Evolutionary conservation across 2,329 filamentous ascomycete genomes (phyloP).

Genomic region (Westerdykella aurantiaca): DNA sequence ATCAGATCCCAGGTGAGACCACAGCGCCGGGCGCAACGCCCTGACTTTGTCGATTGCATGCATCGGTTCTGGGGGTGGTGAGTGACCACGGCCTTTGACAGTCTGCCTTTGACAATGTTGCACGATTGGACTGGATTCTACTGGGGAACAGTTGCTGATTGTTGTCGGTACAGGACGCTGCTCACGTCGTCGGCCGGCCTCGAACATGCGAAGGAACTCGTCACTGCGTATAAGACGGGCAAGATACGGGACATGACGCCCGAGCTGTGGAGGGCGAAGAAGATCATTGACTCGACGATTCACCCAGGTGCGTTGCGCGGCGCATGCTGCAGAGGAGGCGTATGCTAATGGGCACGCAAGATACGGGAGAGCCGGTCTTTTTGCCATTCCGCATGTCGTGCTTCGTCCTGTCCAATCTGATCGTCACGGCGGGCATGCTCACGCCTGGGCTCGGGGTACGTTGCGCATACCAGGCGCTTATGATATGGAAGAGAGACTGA

Average conservation of each 20-base stretch:
- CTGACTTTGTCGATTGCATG: constrained; percentile 6
- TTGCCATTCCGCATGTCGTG: constrained; percentile 96
- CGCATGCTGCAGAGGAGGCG: too few relatives aligned
- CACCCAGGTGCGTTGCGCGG: constrained; percentile 67
- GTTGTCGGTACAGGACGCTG: constrained; percentile 60
- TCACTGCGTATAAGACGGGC: constrained; percentile 82
- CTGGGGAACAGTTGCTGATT: constrained; percentile 12
- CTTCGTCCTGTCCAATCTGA: constrained; percentile 87
- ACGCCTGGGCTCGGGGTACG: constrained; percentile 73
- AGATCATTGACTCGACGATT: constrained; percentile 91
- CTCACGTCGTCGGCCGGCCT: constrained; percentile 72
- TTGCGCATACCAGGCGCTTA: neutral
- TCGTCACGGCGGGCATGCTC: constrained; percentile 96
- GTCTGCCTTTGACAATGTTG: neutral
- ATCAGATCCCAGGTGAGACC: constrained; percentile 85
- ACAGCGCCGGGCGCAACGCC: constrained; percentile 14
- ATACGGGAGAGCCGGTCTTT: constrained; percentile 87
- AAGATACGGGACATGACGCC: constrained; percentile 75
- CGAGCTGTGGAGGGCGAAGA: constrained; percentile 92
- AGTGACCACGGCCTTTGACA: constrained; percentile 24
- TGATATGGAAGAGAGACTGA: neutral
- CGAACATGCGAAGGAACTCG: constrained; percentile 75
- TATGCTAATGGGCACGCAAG: constrained; percentile 43
- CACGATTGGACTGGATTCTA: neutral
- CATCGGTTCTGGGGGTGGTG: constrained; percentile 28